Evolutionary conservation across 2,329 filamentous ascomycete genomes (phyloP), one percentile per base, ranked within the genome.

Genomic region (Aspergillus sp.): DNA sequence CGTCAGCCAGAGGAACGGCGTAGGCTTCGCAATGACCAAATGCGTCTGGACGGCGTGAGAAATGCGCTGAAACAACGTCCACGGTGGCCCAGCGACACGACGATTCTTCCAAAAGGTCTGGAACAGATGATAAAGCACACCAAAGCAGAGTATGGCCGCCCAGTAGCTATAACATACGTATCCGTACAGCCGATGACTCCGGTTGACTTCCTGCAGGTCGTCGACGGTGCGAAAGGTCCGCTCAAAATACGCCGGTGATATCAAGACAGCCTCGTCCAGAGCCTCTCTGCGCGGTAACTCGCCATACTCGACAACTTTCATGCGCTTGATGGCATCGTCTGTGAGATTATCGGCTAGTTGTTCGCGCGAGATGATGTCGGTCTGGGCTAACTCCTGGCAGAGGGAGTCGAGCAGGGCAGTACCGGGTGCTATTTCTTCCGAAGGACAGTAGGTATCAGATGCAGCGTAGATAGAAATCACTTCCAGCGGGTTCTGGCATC

Each of bases 1-100:
- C 1, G 71, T 73, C 50, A 67, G 71, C 52, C 67, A 71, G 5
- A 68, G 63, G 1, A 72, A 51, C 0, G 64, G 59, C 29, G 69
- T 67, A 0, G 72, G 63, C 1, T 71, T 65, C 3, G 75, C 71
- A 7, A 72, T 57, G 6, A 72, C 62, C 7, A 77, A 41, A 52
- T 72, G 56, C 2, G 60, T 63, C 27, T 65, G 54, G 3, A 68
- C 26, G 64, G 65, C 70, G 32, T 64, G 55, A 45, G 60, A 52
- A 6, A 51, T 28, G 10, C 32, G 36, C 8, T 47, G 38, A 19
- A 53, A 44, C 6, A 47, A 48, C 19, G 26, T 43, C 30, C 30
- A 43, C 41, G 43, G 45, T 7, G 5, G 19, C 5, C 36, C 36
- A 6, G 36, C 8, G 3, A 39, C 7, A 26, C 36, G 19, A n/a